A percentile compares a stretch with the other conserved stretches of the same genome.
Evolutionary conservation across 2,329 filamentous ascomycete genomes (phyloP).

Genomic region (Beauveria caledonica): DNA sequence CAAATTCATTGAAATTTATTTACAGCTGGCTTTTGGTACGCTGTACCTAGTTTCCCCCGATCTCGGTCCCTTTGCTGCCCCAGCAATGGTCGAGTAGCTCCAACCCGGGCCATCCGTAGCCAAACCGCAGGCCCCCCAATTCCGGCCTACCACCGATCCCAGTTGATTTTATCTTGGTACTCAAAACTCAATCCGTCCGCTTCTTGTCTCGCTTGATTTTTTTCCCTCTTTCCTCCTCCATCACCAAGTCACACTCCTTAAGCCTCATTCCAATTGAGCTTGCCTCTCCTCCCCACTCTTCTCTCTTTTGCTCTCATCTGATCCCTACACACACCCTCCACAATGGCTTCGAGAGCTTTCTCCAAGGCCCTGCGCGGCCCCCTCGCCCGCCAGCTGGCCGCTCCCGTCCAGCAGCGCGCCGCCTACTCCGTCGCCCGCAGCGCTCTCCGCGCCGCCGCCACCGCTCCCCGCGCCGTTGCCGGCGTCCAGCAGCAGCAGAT

Average conservation of each 20-base stretch:
- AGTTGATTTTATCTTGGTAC: constrained; percentile 1
- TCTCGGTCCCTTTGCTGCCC: constrained; percentile 8
- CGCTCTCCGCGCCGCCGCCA: constrained; percentile 45
- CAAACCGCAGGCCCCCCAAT: not conserved
- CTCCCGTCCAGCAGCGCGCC: constrained; percentile 54
- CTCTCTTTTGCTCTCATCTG: constrained; percentile 4
- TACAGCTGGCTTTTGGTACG: not conserved
- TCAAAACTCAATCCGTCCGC: constrained; percentile 10
- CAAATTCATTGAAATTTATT: not conserved
- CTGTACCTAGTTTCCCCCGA: not conserved
- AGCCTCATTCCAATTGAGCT: constrained; percentile 11
- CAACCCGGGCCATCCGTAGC: not conserved
- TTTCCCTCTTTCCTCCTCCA: constrained; percentile 8
- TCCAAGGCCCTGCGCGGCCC: constrained; percentile 57
- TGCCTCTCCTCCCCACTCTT: constrained; percentile 3
- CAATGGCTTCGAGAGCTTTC: constrained; percentile 73
- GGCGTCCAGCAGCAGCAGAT: constrained; percentile 58
- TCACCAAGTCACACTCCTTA: not conserved
- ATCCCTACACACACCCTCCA: constrained; percentile 27
- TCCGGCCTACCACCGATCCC: constrained; percentile 9
- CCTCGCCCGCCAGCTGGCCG: constrained; percentile 55
- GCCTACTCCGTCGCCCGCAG: constrained; percentile 53
- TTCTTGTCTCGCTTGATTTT: not conserved
- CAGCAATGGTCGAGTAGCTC: constrained; percentile 3
- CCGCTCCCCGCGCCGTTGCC: constrained; percentile 43